Evolutionary conservation across 176 grass and related monocot species (phyloP), one percentile per base, ranked within the genome.

Genomic region (Thalia dealbata): DNA sequence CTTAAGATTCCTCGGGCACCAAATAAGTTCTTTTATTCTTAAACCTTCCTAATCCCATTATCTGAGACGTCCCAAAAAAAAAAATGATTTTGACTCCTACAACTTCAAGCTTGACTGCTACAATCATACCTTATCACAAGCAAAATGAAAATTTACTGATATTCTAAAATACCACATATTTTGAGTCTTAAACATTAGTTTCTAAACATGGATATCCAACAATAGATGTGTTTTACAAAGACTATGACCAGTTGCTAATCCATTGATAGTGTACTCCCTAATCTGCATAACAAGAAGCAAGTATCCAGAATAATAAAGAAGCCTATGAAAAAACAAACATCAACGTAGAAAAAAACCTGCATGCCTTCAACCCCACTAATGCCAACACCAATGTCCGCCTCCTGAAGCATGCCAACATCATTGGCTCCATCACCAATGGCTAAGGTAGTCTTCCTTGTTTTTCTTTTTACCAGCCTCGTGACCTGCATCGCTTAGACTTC

Each of bases 401-500:
- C 93, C 68, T 96, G 93, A 80, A 96, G 82, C 93, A 96, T 96
- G 28, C 93, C 93, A 22, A 96, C 93, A 52, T 96, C 93, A 52
- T 96, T 96, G 6, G 93, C 89, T 14, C 93, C 93, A 48, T 96
- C 93, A 35, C 93, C 93, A 54, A 96, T 96, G 13, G 84, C 93
- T 68, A 96, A 44, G 10, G 84, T 92, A 27, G 86, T 82, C 77
- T 90, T 96, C 64, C 66, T 54, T 0, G 89, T 90, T 73, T 87
- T 73, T 2, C 10, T 83, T 79, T 96, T 96, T 29, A 96, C 93
- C 32, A 96, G 61, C 78, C 87, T 83, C 19, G 93, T 96, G 72
- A 96, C 86, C 92, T 96, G 77, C 24, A 61, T 28, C 18, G 19
- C 24, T 73, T 45, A 22, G 25, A 41, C 18, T 56, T 61, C 11